Evolutionary conservation across 768 basidiomycete genomes (phyloP).

Genomic region (Leccinum longicurvipes): DNA sequence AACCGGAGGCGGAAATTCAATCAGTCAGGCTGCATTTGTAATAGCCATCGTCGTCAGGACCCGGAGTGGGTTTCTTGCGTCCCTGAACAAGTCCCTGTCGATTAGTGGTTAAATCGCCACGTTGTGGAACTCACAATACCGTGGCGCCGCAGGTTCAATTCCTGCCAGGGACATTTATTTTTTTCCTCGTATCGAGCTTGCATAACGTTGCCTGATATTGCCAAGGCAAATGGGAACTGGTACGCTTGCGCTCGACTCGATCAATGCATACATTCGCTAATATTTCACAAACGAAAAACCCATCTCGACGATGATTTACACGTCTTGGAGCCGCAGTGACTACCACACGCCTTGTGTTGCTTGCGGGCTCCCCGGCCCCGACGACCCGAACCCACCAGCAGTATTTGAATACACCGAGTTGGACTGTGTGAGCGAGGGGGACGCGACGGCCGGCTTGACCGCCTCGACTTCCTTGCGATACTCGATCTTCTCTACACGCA

Average conservation of each 20-base stretch:
- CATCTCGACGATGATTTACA: not conserved
- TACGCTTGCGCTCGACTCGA: not conserved
- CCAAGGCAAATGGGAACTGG: not conserved
- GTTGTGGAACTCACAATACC: slow-evolving; percentile 36
- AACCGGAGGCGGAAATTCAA: too few relatives aligned
- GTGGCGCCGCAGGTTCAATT: slow-evolving; percentile 37
- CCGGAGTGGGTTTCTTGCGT: slow-evolving; percentile 5
- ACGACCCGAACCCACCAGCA: slow-evolving; percentile 14
- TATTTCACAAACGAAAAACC: not conserved
- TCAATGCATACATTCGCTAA: not conserved
- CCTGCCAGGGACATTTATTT: slow-evolving; percentile 34
- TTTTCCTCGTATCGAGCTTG: not conserved
- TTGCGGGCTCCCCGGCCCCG: slow-evolving; percentile 27
- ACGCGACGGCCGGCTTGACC: slow-evolving; percentile 26
- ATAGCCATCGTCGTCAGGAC: not conserved
- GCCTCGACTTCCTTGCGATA: slow-evolving; percentile 62
- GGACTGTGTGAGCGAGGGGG: slow-evolving; percentile 23
- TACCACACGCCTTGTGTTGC: slow-evolving; percentile 29
- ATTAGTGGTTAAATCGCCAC: slow-evolving; percentile 44
- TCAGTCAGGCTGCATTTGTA: too few relatives aligned
- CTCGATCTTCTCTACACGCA: slow-evolving; percentile 89
- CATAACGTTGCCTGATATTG: too few relatives aligned
- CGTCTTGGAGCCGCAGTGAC: not conserved
- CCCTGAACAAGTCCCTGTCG: slow-evolving; percentile 36
- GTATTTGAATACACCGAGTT: slow-evolving; percentile 34